These are phyloP conservation scores for Staphylotrichum tortipilum DNA, from an alignment of 495 filamentous ascomycete species.

Conservation along the genomic window DNA sequence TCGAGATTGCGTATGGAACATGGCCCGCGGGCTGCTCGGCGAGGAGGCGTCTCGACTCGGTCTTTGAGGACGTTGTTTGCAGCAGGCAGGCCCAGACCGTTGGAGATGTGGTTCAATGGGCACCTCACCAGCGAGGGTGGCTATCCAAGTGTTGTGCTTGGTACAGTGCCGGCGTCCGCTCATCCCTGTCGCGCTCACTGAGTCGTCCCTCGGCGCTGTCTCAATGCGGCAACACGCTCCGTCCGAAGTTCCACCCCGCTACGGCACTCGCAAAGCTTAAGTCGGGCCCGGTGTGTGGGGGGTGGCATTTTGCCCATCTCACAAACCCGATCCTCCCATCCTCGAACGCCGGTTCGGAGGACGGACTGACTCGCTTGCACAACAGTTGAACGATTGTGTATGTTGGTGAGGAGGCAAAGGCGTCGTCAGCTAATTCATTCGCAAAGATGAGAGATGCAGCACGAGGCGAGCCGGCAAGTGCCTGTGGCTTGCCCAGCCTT, in stretches of 20 bases:
- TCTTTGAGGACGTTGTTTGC: not conserved
- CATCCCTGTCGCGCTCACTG: not conserved
- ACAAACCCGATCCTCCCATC: too few relatives aligned
- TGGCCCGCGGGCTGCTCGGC: not conserved
- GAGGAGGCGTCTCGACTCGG: not conserved
- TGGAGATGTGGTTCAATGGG: not conserved
- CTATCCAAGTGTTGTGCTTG: too few relatives aligned
- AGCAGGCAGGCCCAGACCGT: not conserved
- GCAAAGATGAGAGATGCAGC: too few relatives aligned
- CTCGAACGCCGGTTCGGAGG: slow-evolving; percentile 10
- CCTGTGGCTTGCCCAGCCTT: too few relatives aligned
- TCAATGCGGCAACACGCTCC: slow-evolving; percentile 17
- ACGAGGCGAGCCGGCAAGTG: too few relatives aligned
- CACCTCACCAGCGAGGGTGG: too few relatives aligned
- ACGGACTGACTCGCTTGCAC: too few relatives aligned
- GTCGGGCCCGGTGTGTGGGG: too few relatives aligned
- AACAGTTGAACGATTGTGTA: too few relatives aligned
- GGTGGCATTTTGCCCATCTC: too few relatives aligned
- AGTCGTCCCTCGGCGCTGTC: slow-evolving; percentile 6
- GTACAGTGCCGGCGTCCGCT: slow-evolving; percentile 6
- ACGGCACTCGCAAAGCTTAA: slow-evolving; percentile 25
- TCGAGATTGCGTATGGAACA: not conserved
- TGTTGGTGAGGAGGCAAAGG: too few relatives aligned
- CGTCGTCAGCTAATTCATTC: too few relatives aligned
- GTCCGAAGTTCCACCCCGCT: slow-evolving; percentile 15